Base-by-base conservation (phyloP, 257 asterid species). In the Solanum dulcamara region DNA sequence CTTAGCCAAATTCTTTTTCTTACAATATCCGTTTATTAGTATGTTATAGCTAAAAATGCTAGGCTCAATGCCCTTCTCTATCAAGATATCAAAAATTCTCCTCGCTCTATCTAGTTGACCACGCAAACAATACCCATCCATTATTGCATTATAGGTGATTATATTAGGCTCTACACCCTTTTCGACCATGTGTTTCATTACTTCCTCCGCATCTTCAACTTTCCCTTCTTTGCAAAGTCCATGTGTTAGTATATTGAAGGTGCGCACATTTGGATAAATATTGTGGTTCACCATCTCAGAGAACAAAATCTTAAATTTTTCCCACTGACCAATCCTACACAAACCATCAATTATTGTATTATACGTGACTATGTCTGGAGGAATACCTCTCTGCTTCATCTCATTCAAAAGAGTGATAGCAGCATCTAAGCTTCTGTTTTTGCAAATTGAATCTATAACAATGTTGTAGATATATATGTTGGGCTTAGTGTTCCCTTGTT, bases 1-100 rank as follows among this genome's bases (percentile, higher is more conserved):
- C 10, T 62, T 5, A 0, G 0, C 22, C 0, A 62, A 0, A 12
- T 28, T 26, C 37, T 5, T 62, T 28, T 62, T 28, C 37, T 62
- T 62, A 62, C 38, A 28, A 1, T 62, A 62, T 62, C 22, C 71
- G 0, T 62, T 62, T 62, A 62, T 62, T 13, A 28, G 74, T 66
- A 32, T 15, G 42, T 3, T 66, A 32, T 66, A 66, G 42, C 24
- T 14, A 30, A 30, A 0, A 66, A 7, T 30, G 13, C 7, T 3
- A 1, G 42, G 37, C 33, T 66, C 74, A 32, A 66, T 66, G 24
- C 3, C 0, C 42, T 66, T 66, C 30, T 32, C 74, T 66, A 15
- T 32, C 42, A 66, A 0, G n/a, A 4, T 2, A 30, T 15, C 12
- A 32, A 66, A 66, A 66, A 30, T 1, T 66, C 24, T 66, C 42